phyloP scores from a whole-genome alignment of 306 rosid species.

The Fragaria ananassa region DNA sequence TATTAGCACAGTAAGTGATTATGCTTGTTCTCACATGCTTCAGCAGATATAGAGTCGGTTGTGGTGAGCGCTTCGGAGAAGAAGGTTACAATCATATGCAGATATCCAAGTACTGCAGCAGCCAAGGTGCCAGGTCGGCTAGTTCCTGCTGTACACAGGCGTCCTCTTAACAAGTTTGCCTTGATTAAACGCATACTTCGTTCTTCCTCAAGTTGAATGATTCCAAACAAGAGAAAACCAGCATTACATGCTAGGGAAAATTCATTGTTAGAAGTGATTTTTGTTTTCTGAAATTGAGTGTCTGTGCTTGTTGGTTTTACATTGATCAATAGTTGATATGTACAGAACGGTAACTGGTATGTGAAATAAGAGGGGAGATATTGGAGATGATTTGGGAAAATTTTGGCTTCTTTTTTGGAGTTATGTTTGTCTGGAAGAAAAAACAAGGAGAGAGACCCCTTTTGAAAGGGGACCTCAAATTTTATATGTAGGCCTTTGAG shows the following conservation, averaged over 20 bases:
- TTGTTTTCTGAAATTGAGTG: slow-evolving; percentile 4
- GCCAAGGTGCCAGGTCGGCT: slow-evolving; percentile 30
- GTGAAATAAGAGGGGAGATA: neutral
- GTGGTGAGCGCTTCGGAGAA: slow-evolving; percentile 63
- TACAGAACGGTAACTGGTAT: neutral
- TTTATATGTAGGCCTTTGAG: slow-evolving; percentile 19
- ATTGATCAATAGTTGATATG: neutral
- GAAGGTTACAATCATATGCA: slow-evolving; percentile 61
- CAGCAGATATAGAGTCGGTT: slow-evolving; percentile 65
- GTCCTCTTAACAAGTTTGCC: slow-evolving; percentile 41
- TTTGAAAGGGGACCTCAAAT: neutral
- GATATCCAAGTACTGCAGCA: slow-evolving; percentile 39
- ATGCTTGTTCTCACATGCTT: slow-evolving; percentile 1
- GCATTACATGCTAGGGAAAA: neutral
- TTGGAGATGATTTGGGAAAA: neutral
- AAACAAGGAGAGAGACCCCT: neutral
- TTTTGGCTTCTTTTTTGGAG: neutral
- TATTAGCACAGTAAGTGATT: neutral
- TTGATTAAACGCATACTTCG: slow-evolving; percentile 45
- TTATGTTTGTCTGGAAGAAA: neutral
- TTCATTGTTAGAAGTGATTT: neutral
- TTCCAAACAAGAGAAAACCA: slow-evolving; percentile 5
- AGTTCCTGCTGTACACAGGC: slow-evolving; percentile 35
- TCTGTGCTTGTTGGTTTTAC: slow-evolving; percentile 15
- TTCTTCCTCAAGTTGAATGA: slow-evolving; percentile 31